Conservation (phyloP, 352 stramenopile species). For the Globisporangium nunn region DNA sequence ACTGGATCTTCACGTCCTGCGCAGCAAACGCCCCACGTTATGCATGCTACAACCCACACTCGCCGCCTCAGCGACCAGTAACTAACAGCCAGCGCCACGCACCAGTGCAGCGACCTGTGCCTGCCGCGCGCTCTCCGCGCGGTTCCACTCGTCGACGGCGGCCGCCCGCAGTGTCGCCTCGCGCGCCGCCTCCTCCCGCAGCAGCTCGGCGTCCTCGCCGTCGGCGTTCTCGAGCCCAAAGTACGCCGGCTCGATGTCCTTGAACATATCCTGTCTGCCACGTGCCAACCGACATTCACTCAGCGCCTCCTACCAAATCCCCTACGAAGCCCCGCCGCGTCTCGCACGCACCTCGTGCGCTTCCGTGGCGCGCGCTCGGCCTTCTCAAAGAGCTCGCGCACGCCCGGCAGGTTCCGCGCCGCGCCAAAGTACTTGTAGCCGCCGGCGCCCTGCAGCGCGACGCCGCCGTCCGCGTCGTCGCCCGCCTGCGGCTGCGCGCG, state of each 20-base stretch:
- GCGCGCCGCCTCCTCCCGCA: constrained; percentile 35
- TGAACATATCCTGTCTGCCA: constrained; percentile 79
- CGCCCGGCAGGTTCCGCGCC: constrained; percentile 93
- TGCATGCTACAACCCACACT: too few relatives aligned
- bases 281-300: background rate
- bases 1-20: constrained; percentile 12
- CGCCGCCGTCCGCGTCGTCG: constrained; percentile 58
- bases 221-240: constrained; percentile 71
- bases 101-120: constrained; percentile 31
- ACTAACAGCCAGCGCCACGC: constrained; percentile 1
- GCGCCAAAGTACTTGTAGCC: constrained; percentile 97
- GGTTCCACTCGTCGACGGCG: constrained; percentile 54
- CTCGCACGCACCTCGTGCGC: constrained; percentile 23
- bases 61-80: background rate
- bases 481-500: constrained; percentile 67
- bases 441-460: constrained; percentile 46
- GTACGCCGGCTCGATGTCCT: constrained; percentile 85
- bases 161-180: constrained; percentile 39
- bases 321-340: too few relatives aligned
- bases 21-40: background rate
- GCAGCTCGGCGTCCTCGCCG: constrained; percentile 26
- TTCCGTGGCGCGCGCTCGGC: constrained; percentile 53
- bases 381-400: constrained; percentile 92
- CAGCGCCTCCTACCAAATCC: background rate
- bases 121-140: constrained; percentile 31